These are phyloP conservation scores for Sanghuangporus sanghuang DNA, from an alignment of 1,284 basidiomycete genomes.

Conservation along the genomic window DNA sequence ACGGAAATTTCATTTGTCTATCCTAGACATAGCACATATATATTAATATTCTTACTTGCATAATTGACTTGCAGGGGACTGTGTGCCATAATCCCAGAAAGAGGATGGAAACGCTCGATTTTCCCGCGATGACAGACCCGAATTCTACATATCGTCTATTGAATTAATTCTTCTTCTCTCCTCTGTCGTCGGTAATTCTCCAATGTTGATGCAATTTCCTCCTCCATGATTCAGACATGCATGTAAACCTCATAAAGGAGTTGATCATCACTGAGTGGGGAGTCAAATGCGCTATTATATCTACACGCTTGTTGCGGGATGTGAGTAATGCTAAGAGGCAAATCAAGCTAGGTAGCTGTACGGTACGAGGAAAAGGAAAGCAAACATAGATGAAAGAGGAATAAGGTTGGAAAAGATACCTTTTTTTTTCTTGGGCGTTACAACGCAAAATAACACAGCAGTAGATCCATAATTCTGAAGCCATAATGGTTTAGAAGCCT, in stretches of 20 bases:
- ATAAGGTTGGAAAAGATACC: background rate
- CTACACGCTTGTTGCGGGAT: background rate
- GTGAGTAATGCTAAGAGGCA: background rate
- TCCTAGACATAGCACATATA: too few species aligned
- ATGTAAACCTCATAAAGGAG: background rate
- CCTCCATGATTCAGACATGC: background rate
- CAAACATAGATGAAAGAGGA: background rate
- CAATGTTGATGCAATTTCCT: background rate
- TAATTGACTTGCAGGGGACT: too few species aligned
- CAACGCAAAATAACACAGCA: background rate
- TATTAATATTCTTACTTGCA: too few species aligned
- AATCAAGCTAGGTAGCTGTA: background rate
- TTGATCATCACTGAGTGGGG: background rate
- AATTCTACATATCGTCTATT: too few species aligned
- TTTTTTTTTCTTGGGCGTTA: background rate
- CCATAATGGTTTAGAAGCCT: background rate
- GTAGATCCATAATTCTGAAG: background rate
- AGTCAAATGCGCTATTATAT: background rate
- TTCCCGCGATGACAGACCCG: too few species aligned
- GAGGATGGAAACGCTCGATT: too few species aligned
- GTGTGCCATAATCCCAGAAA: too few species aligned
- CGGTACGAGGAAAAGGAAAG: background rate
- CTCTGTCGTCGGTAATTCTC: background rate
- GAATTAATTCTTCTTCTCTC: background rate
- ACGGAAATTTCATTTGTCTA: background rate